Evolutionary conservation across 495 filamentous ascomycete genomes (phyloP).

Genomic region (Penicillium verhagenii): DNA sequence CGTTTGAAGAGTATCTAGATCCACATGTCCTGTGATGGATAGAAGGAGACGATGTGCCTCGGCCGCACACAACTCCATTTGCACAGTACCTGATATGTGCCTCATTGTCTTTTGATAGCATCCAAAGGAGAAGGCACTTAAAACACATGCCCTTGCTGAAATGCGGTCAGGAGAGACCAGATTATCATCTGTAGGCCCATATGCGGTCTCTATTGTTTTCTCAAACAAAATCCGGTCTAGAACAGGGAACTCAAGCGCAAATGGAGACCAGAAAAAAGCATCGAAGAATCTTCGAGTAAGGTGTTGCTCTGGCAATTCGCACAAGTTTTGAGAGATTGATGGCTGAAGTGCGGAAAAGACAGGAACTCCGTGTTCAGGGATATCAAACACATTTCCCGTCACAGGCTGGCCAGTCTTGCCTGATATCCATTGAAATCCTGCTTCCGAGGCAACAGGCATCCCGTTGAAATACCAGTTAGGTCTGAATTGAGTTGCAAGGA

Average conservation of each 20-base stretch:
- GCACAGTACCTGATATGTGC: neutral
- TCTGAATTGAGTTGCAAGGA: conserved; percentile 7
- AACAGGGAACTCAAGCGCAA: conserved; percentile 7
- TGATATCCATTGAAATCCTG: conserved; percentile 15
- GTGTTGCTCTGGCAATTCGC: conserved; percentile 13
- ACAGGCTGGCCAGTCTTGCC: conserved; percentile 13
- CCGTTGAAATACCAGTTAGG: conserved; percentile 24
- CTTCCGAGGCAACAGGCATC: conserved; percentile 14
- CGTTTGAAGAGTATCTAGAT: conserved; percentile 11
- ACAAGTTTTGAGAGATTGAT: conserved; percentile 2
- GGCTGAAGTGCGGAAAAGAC: neutral
- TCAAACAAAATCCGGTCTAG: conserved; percentile 7
- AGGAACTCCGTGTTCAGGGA: neutral
- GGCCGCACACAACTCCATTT: conserved; percentile 6
- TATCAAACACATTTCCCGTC: conserved; percentile 6
- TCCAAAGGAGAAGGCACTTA: conserved; percentile 9
- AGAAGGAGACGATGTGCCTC: conserved; percentile 8
- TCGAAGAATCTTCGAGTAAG: neutral
- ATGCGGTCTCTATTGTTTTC: conserved; percentile 11
- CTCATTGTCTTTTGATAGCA: neutral
- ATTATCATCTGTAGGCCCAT: neutral
- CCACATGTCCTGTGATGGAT: neutral
- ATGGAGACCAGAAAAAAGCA: conserved; percentile 5
- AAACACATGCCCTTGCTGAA: conserved; percentile 12
- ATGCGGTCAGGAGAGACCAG: neutral